A percentile compares a stretch with the other conserved stretches of the same genome.
These are phyloP conservation scores for Hypoxylon trugodes DNA, from an alignment of 495 filamentous ascomycete species.

Conservation along the genomic window DNA sequence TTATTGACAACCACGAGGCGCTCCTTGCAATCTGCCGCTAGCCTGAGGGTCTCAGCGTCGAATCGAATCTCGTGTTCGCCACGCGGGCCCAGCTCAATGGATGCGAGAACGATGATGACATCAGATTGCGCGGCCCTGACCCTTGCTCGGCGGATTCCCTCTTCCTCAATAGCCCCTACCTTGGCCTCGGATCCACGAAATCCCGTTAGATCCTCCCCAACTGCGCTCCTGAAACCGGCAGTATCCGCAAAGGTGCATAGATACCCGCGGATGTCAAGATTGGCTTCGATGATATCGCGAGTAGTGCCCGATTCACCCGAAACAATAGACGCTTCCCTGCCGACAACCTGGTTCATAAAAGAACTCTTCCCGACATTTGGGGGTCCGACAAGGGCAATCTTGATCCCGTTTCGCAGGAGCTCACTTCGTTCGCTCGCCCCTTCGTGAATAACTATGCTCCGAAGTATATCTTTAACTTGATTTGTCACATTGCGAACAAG, in stretches of 20 bases:
- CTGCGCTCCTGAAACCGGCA: conserved; percentile 73
- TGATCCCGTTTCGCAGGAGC: conserved; percentile 84
- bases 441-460: conserved; percentile 71
- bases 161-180: conserved; percentile 81
- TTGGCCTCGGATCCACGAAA: conserved; percentile 24
- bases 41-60: conserved; percentile 55
- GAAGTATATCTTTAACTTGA: conserved; percentile 66
- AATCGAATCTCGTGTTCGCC: conserved; percentile 52
- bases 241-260: conserved; percentile 91
- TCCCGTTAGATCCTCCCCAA: conserved; percentile 21
- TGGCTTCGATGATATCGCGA: conserved; percentile 90
- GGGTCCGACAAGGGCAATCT: conserved; percentile 83
- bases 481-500: conserved; percentile 72
- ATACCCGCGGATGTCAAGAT: conserved; percentile 88
- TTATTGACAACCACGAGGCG: conserved; percentile 85
- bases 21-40: conserved; percentile 63
- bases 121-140: conserved; percentile 83
- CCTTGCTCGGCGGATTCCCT: conserved; percentile 89
- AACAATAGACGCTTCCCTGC: conserved; percentile 92
- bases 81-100: conserved; percentile 62
- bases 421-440: conserved; percentile 84
- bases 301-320: conserved; percentile 92
- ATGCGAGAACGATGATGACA: conserved; percentile 82
- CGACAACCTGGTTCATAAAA: conserved; percentile 89
- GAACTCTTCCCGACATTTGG: conserved; percentile 98